phyloP scores from a whole-genome alignment of 2,329 filamentous ascomycete genomes.

The Samsoniella hepiali region DNA sequence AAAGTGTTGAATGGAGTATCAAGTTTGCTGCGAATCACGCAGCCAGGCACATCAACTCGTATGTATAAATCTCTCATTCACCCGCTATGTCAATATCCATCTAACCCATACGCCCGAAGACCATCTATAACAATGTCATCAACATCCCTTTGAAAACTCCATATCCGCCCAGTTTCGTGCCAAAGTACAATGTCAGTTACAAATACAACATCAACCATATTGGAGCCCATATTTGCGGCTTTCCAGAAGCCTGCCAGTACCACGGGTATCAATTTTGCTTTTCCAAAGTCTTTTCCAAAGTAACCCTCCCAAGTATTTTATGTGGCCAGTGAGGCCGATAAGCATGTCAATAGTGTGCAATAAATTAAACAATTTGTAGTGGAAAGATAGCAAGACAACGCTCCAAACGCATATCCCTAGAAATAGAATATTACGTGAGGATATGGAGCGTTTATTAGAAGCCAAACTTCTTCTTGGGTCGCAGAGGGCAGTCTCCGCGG shows the following conservation, averaged over 20 bases:
- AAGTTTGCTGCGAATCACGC: background rate
- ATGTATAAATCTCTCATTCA: background rate
- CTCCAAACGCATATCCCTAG: background rate
- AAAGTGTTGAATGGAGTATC: background rate
- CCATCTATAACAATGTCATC: background rate
- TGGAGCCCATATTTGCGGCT: background rate
- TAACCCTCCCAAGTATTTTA: background rate
- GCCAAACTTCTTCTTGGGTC: constrained; percentile 33
- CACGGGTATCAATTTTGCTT: background rate
- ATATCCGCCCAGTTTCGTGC: background rate
- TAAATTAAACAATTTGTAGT: constrained; percentile 4
- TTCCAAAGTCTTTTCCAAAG: background rate
- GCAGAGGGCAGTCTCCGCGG: constrained; percentile 34
- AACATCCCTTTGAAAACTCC: background rate
- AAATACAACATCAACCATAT: background rate
- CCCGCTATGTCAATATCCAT: background rate
- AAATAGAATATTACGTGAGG: background rate
- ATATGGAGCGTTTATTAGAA: background rate
- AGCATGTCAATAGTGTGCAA: constrained; percentile 1
- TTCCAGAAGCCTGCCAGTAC: constrained; percentile 6
- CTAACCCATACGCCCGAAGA: background rate
- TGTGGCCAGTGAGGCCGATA: background rate
- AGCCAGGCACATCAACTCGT: background rate
- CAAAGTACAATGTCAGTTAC: background rate
- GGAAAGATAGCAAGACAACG: background rate